Percentiles rank a stretch among this genome's conserved stretches.
Evolutionary conservation across 1,139 yeast species (phyloP).

Genomic region (Yamadazyma siamensis): DNA sequence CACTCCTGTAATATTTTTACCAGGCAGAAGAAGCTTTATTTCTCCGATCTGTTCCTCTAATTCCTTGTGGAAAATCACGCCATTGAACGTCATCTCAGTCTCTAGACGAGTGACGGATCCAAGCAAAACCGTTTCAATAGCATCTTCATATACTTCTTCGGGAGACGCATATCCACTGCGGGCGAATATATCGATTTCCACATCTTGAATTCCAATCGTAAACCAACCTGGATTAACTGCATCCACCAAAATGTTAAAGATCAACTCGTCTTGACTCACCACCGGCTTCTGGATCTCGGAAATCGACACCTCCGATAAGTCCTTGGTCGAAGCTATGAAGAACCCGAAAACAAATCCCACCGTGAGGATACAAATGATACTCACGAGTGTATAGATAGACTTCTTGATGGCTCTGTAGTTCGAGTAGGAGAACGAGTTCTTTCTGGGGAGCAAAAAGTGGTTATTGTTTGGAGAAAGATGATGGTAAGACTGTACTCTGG

Average conservation of each 20-base stretch:
- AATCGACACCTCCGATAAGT: conserved; percentile 64
- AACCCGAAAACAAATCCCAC: conserved; percentile 83
- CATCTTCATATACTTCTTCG: conserved; percentile 6
- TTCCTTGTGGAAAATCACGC: conserved; percentile 71
- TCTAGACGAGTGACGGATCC: conserved; percentile 71
- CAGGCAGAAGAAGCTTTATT: conserved; percentile 72
- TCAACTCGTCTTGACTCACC: conserved; percentile 79
- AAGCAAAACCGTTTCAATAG: conserved; percentile 65
- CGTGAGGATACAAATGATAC: conserved; percentile 53
- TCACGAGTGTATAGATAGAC: conserved; percentile 53
- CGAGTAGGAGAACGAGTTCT: conserved; percentile 20
- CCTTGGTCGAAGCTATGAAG: conserved; percentile 82
- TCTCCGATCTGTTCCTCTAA: conserved; percentile 60
- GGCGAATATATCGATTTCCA: conserved; percentile 86
- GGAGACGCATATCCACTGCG: conserved; percentile 55
- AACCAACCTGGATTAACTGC: conserved; percentile 89
- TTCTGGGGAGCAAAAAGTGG: conserved; percentile 32
- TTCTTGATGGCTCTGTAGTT: conserved; percentile 42
- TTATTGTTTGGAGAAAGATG: conserved; percentile 19
- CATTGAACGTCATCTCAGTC: conserved; percentile 69
- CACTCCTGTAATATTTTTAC: conserved; percentile 51
- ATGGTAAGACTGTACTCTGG: conserved; percentile 13
- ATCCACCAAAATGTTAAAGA: conserved; percentile 72
- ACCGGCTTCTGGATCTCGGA: conserved; percentile 63
- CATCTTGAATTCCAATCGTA: conserved; percentile 59